Percentiles rank a stretch among this genome's conserved stretches.
Evolutionary conservation across 129 eudicot genomes (phyloP).

Genomic region (Chrysanthemum seticuspe): DNA sequence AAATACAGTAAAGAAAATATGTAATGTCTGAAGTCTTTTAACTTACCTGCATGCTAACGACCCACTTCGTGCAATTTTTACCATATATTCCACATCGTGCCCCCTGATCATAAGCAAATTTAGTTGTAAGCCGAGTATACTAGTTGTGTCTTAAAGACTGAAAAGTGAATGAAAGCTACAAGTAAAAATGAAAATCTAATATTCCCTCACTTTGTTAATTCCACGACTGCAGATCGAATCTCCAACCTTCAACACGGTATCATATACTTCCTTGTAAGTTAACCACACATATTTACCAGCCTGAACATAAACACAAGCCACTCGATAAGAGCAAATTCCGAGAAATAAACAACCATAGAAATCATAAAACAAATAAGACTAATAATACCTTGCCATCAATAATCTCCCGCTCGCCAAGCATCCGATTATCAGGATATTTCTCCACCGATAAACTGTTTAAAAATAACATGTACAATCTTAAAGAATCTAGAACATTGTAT

Average conservation of each 20-base stretch:
- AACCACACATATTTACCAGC: constrained; percentile 67
- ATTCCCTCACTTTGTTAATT: constrained; percentile 33
- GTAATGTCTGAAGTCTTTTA: neutral
- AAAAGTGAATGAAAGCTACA: neutral
- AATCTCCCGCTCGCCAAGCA: constrained; percentile 78
- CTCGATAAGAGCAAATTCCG: neutral
- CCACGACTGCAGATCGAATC: constrained; percentile 44
- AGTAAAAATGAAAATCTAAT: no score
- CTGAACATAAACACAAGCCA: constrained; percentile 29
- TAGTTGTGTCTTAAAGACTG: neutral
- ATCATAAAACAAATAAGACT: neutral
- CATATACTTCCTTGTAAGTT: constrained; percentile 53
- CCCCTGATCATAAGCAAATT: constrained; percentile 41
- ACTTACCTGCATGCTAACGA: constrained; percentile 76
- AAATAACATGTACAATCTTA: neutral
- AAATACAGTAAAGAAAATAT: neutral
- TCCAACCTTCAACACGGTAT: constrained; percentile 45
- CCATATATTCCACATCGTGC: constrained; percentile 81
- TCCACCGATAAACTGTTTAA: constrained; percentile 66
- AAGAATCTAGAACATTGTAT: no score
- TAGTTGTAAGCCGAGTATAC: neutral
- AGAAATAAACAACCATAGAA: neutral
- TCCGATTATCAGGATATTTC: constrained; percentile 61
- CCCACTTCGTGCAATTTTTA: constrained; percentile 71
- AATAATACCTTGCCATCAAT: constrained; percentile 64